Percentiles rank a stretch among this genome's conserved stretches.
Evolutionary conservation across 192 early-diverging fungal genomes (phyloP).

Genomic region (Entomortierella beljakovae): DNA sequence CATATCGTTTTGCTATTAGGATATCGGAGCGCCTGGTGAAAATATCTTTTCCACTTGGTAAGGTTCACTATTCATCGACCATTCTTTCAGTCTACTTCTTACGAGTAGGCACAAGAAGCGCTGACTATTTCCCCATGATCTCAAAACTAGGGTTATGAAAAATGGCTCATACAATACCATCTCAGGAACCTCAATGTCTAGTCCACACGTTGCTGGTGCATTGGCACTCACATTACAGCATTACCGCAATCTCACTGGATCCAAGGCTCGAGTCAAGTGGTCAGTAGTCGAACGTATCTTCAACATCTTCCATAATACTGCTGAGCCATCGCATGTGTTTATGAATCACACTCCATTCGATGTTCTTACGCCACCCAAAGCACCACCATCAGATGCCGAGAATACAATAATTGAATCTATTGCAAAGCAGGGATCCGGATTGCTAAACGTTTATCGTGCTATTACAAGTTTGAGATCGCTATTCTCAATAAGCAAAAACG

Average conservation of each 20-base stretch:
- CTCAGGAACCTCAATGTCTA: constrained; percentile 42
- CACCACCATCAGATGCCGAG: too few relatives aligned
- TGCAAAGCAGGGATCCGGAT: constrained; percentile 25
- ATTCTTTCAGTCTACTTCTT: neutral
- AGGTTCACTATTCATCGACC: neutral
- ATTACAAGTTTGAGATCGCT: constrained; percentile 16
- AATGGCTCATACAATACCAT: constrained; percentile 32
- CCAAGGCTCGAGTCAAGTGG: neutral
- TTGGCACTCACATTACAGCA: constrained; percentile 28
- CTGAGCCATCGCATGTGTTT: constrained; percentile 15
- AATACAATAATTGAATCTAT: neutral
- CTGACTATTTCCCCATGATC: neutral
- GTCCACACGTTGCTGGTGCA: constrained; percentile 39
- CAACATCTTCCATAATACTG: constrained; percentile 19
- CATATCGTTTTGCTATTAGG: neutral
- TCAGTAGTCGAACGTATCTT: constrained; percentile 14
- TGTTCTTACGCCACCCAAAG: neutral
- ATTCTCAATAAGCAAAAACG: neutral
- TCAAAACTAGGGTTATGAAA: constrained; percentile 2
- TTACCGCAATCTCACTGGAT: neutral
- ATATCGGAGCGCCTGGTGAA: constrained; percentile 39
- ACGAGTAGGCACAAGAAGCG: too few relatives aligned
- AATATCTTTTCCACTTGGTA: constrained; percentile 44
- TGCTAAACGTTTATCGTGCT: constrained; percentile 22
- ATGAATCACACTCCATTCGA: constrained; percentile 8